Evolutionary conservation across 345 rosid species (phyloP), one percentile per base, ranked within the genome.

Genomic region (Hirschfeldia incana): DNA sequence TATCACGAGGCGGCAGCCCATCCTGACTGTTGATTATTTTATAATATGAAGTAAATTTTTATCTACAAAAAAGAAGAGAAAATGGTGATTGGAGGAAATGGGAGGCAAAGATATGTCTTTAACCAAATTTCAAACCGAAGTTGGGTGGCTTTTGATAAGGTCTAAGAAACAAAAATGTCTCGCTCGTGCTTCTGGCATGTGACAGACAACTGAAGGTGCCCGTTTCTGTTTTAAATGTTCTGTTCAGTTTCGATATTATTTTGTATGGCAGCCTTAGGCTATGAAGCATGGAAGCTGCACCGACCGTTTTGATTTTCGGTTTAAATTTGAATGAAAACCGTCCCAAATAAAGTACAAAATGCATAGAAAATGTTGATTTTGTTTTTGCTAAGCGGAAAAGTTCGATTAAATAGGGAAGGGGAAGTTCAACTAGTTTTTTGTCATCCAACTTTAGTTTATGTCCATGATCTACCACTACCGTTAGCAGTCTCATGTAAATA

Each of bases 101-200:
- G 63, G 79, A 42, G 83, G 83, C 75, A 28, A 49, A 79, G 75
- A 74, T 4, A 1, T 70, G 79, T 69, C 72, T 79, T 67, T 15
- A 69, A 63, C 13, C 75, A 63, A 79, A 29, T 28, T 74, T 63
- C 8, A 34, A 67, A 55, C 37, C 15, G 30, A 80, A 51, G 8
- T 62, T 62, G 73, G 70, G n/a, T 68, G 83, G 75, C 76, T 64
- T 37, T 80, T 75, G 83, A 69, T 39, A 69, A 74, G 76, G 63
- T 63, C 26, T 29, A 74, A 80, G 53, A 36, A 79, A 33, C 78
- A 73, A 72, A 60, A 74, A 74, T 68, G 78, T 61, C 65, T 3
- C 2, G 17, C 78, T 74, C 78, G 70, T 79, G 78, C 26, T 79
- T 60, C 78, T 73, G 57, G 69, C 82, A 68, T 67, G 29, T 67